These are phyloP conservation scores for Tricholoma furcatifolium DNA, from an alignment of 768 basidiomycete species.

Conservation along the genomic window DNA sequence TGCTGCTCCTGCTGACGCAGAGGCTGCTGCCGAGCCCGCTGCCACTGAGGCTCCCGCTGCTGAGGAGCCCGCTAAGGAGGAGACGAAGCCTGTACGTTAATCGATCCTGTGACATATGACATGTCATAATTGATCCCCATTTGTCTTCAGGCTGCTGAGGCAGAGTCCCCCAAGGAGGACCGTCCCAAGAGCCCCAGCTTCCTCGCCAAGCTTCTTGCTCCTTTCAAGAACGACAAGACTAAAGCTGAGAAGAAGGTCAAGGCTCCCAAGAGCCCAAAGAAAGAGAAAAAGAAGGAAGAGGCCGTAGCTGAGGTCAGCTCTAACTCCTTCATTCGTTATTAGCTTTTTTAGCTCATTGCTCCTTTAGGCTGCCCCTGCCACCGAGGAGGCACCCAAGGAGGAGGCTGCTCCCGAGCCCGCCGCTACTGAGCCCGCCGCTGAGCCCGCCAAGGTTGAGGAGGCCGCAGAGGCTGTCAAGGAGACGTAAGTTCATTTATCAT, in stretches of 20 bases:
- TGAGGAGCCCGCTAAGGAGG: conserved; percentile 37
- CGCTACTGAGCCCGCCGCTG: conserved; percentile 33
- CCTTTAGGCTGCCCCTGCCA: conserved; percentile 34
- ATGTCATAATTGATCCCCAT: conserved; percentile 7
- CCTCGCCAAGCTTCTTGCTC: conserved; percentile 74
- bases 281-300: conserved; percentile 81
- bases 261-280: conserved; percentile 75
- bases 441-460: conserved; percentile 45
- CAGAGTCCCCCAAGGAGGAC: conserved; percentile 60
- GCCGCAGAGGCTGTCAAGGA: conserved; percentile 68
- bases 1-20: conserved; percentile 21
- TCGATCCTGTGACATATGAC: neutral
- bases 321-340: neutral
- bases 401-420: conserved; percentile 30
- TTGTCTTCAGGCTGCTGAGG: conserved; percentile 35
- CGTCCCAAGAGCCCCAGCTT: conserved; percentile 78
- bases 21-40: conserved; percentile 20
- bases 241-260: conserved; percentile 62
- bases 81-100: conserved; percentile 39
- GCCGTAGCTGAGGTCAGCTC: conserved; percentile 42
- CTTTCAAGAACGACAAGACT: conserved; percentile 72
- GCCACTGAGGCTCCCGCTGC: conserved; percentile 19
- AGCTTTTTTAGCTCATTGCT: neutral
- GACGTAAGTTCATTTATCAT: conserved; percentile 42
- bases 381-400: conserved; percentile 40